Evolutionary conservation across 2,329 filamentous ascomycete genomes (phyloP), one percentile per base, ranked within the genome.

Genomic region (Allantophomopsis cytisporea): DNA sequence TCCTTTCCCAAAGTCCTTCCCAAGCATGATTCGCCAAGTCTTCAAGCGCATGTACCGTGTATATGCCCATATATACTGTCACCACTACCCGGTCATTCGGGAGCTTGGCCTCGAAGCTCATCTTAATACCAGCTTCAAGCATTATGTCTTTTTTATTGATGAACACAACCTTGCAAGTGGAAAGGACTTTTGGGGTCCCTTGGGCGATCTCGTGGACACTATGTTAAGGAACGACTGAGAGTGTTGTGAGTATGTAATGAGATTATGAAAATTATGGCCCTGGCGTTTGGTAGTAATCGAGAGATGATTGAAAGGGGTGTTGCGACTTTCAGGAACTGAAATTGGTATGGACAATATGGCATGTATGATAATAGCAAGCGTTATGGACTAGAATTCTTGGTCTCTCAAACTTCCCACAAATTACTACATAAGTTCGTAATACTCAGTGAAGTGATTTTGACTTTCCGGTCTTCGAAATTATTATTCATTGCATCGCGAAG

Each of bases 21-120:
- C 85, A 7, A 69, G 78, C 41, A 80, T 94, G 41, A 80, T 95
- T 46, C 83, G 86, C 50, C 89, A 95, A 63, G 87, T 98, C 58
- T 96, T 96, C 76, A 98, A 98, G 73, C 83, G 91, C 56, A 81
- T 98, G 66, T 98, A 96, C 65, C 83, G 91, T 50, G 89, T 98
- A 45, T 98, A 98, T 60, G 91, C 91, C 34, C 91, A 98, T 65
- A 94, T 98, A 53, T 98, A 98, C 75, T 98, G 93, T 68, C 91
- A 98, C 63, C 91, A 98, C 66, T 98, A 98, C 64, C 88, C 88
- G 30, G 88, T 98, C 49, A 82, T 98, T 50, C 83, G 93, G 43
- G 87, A 95, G 58, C 74, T 98, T 31, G 91, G 91, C 16, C 73
- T 98, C 42, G 91, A 98, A 63, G 88, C 93, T 35, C 91, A 98